Percentiles rank a stretch among this genome's conserved stretches.
These are phyloP conservation scores for Gossypium schwendimanii DNA, from an alignment of 441 rosid species.

Conservation along the genomic window DNA sequence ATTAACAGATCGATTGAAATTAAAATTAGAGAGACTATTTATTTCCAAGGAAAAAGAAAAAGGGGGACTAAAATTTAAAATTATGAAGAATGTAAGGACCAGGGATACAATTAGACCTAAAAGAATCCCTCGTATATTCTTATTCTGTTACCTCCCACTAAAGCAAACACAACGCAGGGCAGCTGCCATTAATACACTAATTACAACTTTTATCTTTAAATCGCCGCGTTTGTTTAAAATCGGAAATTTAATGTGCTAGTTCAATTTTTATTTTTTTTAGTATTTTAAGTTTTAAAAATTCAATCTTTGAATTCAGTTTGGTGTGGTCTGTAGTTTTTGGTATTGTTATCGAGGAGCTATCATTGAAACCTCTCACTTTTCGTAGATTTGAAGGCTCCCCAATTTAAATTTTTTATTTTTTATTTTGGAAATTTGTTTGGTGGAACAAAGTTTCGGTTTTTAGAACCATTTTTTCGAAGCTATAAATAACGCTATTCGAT, in stretches of 20 bases:
- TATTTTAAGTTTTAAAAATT: background rate
- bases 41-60: no score
- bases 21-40: no score
- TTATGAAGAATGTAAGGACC: no score
- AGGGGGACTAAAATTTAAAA: no score
- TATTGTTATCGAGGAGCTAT: conserved; percentile 29
- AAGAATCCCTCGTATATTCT: background rate
- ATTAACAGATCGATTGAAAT: no score
- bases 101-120: background rate
- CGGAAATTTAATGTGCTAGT: background rate
- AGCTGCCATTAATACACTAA: background rate
- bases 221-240: background rate
- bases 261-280: background rate
- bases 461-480: conserved; percentile 1
- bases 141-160: background rate
- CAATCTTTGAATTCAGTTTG: conserved; percentile 8
- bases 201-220: background rate
- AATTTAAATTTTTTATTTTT: background rate
- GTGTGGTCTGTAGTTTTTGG: conserved; percentile 18
- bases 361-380: conserved; percentile 21
- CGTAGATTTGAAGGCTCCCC: conserved; percentile 36
- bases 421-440: conserved; percentile 13
- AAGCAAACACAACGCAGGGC: background rate
- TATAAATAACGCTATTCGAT: conserved; percentile 33
- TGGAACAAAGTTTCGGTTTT: conserved; percentile 24